Percentiles rank a stretch among this genome's conserved stretches.
These are phyloP conservation scores for Aquilaria sinensis DNA, from an alignment of 345 rosid genomes.

Conservation along the genomic window DNA sequence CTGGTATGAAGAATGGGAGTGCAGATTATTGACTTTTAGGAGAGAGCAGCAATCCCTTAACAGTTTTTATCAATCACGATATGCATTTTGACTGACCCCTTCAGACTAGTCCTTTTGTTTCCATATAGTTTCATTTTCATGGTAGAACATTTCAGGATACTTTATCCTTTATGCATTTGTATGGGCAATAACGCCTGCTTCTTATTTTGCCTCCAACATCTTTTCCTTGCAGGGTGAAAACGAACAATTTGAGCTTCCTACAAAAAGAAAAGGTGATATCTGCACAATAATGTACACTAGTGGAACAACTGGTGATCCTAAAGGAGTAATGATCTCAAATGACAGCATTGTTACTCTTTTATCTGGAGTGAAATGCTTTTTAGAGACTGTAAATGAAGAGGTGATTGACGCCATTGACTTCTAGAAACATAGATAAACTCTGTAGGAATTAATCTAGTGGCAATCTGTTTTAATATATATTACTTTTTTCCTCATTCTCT, in stretches of 20 bases:
- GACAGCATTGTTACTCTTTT: conserved; percentile 69
- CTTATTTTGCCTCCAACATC: conserved; percentile 10
- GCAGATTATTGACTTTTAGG: too few species aligned
- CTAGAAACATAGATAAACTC: background rate
- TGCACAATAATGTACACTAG: conserved; percentile 99
- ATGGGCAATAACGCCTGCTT: background rate
- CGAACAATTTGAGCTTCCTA: conserved; percentile 73
- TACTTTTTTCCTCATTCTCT: background rate
- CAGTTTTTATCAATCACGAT: too few species aligned
- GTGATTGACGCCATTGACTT: conserved; percentile 25
- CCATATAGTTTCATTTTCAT: too few species aligned
- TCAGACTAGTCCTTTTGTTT: too few species aligned
- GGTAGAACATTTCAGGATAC: too few species aligned
- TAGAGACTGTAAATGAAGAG: conserved; percentile 59
- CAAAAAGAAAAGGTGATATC: conserved; percentile 64
- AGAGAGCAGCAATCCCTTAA: too few species aligned
- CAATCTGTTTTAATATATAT: background rate
- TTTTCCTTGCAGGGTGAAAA: conserved; percentile 52
- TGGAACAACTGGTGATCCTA: conserved; percentile 99
- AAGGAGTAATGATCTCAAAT: conserved; percentile 94
- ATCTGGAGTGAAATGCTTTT: conserved; percentile 60
- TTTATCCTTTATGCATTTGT: too few species aligned
- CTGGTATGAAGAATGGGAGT: too few species aligned
- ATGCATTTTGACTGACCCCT: too few species aligned
- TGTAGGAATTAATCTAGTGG: background rate